Evolutionary conservation across 257 asterid species (phyloP).

Genomic region (Solanum pimpinellifolium): DNA sequence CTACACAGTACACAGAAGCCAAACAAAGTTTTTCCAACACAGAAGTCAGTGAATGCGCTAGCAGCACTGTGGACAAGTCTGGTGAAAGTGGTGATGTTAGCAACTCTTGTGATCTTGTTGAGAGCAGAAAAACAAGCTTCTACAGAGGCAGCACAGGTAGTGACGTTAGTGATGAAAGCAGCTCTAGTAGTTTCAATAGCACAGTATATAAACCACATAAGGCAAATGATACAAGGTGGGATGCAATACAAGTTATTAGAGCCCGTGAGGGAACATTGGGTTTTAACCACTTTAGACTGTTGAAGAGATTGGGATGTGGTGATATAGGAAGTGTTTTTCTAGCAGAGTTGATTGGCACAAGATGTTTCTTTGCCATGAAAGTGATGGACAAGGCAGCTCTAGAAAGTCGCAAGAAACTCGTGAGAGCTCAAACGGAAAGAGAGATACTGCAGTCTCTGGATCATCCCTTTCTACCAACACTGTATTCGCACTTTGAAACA

Average conservation of each 20-base stretch:
- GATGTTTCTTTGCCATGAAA: conserved; percentile 56
- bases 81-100: conserved; percentile 39
- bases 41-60: conserved; percentile 28
- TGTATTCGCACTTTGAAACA: conserved; percentile 51
- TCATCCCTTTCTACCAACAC: conserved; percentile 59
- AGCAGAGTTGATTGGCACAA: conserved; percentile 46
- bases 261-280: conserved; percentile 33
- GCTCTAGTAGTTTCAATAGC: conserved; percentile 40
- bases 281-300: conserved; percentile 38
- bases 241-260: conserved; percentile 50
- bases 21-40: conserved; percentile 38
- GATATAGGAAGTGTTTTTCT: conserved; percentile 54
- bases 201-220: conserved; percentile 44
- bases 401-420: conserved; percentile 48
- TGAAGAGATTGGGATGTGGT: conserved; percentile 48
- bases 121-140: conserved; percentile 36
- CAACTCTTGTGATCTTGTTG: conserved; percentile 33
- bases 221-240: conserved; percentile 57
- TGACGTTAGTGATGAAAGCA: conserved; percentile 53
- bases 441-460: conserved; percentile 51
- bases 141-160: conserved; percentile 45
- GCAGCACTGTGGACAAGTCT: conserved; percentile 34
- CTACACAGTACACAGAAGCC: conserved; percentile 32
- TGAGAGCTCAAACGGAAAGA: conserved; percentile 55
- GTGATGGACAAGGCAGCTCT: conserved; percentile 53